Base-by-base conservation (phyloP, 2,329 filamentous ascomycete species). In the Ophiostoma quercus region DNA sequence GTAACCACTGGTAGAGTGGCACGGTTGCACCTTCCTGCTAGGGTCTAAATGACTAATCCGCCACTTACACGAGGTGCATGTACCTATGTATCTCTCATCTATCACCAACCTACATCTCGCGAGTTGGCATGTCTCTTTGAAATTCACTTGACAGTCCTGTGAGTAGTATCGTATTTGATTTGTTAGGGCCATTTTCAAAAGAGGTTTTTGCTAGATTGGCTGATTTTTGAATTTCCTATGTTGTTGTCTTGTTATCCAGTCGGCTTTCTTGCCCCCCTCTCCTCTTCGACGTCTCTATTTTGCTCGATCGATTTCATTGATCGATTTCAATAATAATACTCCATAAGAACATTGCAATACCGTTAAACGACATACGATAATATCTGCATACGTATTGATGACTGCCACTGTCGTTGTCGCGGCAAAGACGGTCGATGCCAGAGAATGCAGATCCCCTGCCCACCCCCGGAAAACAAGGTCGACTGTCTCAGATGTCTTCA, bases 401-500 rank as follows among this genome's bases (percentile, higher is more conserved):
- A 47, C 43, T 47, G 2, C 51, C 11, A n/a, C 3, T 25, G n/a
- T 7, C 51, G 51, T 57, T 25, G 51, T 57, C 51, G 22, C 51
- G 51, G 51, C 51, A 57, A 57, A 57, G n/a, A 8, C 8, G 25
- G 51, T 25, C n/a, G 51, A 57, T 22, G 51, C 51, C n/a, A 25
- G 51, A 57, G 8, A 57, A 25, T 25, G 51, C 51, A 57, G 16
- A 57, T 57, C 51, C 6, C 9, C 8, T 22, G 51, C n/a, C 51
- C 51, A 57, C 22, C n/a, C 47, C 51, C 22, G 22, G 51, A 57
- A 57, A 57, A 22, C 51, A 57, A 57, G 51, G 51, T 22, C 51
- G 51, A 25, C n/a, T 57, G 51, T 57, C 51, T 57, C 51, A 57
- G 51, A 57, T 57, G 22, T 29, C 51, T 63, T 63, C 29, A 63